Conservation (phyloP, 306 rosid species). For the Erythrophleum fordii region DNA sequence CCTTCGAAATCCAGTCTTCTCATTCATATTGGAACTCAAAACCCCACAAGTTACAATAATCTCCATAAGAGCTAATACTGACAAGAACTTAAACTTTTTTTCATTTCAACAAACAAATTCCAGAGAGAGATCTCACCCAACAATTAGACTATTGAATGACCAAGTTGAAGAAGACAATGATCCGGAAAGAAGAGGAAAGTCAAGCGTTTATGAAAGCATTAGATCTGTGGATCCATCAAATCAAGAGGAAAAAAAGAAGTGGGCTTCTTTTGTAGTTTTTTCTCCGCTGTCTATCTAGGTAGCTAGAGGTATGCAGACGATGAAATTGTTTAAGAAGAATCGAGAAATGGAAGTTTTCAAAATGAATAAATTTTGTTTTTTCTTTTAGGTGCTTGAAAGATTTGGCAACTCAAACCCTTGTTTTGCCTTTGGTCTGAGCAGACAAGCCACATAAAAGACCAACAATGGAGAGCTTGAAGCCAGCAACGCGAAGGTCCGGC, state of each 20-base stretch:
- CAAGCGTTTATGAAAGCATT: conserved; percentile 39
- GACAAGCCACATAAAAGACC: conserved; percentile 77
- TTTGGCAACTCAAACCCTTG: conserved; percentile 45
- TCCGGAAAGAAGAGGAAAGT: conserved; percentile 42
- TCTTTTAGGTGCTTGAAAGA: conserved; percentile 10
- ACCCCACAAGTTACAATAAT: conserved; percentile 14
- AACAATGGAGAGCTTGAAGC: conserved; percentile 76
- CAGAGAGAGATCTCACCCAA: conserved; percentile 54
- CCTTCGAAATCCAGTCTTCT: conserved; percentile 44
- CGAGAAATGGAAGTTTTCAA: conserved; percentile 27
- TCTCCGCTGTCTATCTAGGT: background rate
- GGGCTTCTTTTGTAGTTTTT: conserved; percentile 5
- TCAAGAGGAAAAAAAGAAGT: conserved; percentile 35
- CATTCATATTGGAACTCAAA: conserved; percentile 56
- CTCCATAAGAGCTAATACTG: conserved; percentile 36
- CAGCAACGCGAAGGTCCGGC: conserved; percentile 89
- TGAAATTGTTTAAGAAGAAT: conserved; percentile 45
- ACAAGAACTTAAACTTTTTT: conserved; percentile 34
- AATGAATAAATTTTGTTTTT: conserved; percentile 11
- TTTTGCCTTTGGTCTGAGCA: conserved; percentile 27
- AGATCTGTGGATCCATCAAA: conserved; percentile 81
- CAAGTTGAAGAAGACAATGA: conserved; percentile 48
- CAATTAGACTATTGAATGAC: conserved; percentile 33
- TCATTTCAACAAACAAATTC: conserved; percentile 1
- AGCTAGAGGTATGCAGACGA: conserved; percentile 16